Base-by-base conservation (phyloP, 2,329 filamentous ascomycete genomes). In the Aspergillus udagawae region DNA sequence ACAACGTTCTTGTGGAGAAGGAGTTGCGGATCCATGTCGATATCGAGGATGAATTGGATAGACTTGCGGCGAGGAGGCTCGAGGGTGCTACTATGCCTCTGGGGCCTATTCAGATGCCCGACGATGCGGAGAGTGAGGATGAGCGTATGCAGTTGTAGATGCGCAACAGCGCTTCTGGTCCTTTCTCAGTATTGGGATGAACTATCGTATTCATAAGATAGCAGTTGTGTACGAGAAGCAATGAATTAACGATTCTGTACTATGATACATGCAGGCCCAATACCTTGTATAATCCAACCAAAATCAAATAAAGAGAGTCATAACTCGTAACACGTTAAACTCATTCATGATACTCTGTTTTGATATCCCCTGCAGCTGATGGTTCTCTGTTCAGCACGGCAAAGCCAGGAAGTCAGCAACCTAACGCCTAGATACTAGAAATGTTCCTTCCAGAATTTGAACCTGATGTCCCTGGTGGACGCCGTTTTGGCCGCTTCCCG, bases 391-490 rank as follows among this genome's bases (percentile, higher is more conserved):
- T 2, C n/a, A 38, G 17, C n/a, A 55, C 49, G 48, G 4, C 12
- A 14, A 21, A 29, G 28, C 4, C 12, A 14, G 32, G 1, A 35
- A 35, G 32, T 35, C 32, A 35, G 12, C 32, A 35, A 35, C 32
- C 12, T 14, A 51, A 47, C 53, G 53, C 14, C 14, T 38, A 38
- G 56, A 35, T 47, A 35, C 60, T 72, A 80, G 61, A 80, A 80
- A 70, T 99, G 93, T 77, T 99, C 94, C 80, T 99, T 99, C 94
- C 94, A 99, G 81, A 99, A 99, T 67, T 91, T 90, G 80, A 97
- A 99, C 68, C 87, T 85, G 56, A 99, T 91, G 65, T 96, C 90
- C 61, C 84, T 84, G 41, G 84, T 86, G 12, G 86, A 90, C 17
- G 88, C 88, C 53, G 80, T 74, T 69, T 88, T 89, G 64, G 90